Evolutionary conservation across 2,329 filamentous ascomycete genomes (phyloP), one percentile per base, ranked within the genome.

Genomic region (Cryphonectria parasitica): DNA sequence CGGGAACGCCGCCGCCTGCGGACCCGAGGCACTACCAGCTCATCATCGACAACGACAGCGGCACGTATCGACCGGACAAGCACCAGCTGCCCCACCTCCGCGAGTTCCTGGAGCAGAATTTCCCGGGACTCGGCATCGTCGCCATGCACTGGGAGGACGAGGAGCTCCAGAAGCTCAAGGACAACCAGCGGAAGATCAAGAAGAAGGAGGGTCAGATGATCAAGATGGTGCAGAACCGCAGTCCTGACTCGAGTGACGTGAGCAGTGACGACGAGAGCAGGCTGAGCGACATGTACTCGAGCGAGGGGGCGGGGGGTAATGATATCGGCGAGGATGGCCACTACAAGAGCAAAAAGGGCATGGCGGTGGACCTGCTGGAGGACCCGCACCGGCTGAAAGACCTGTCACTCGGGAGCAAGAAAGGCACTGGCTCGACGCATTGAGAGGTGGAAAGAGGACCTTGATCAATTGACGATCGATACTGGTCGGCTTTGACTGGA

Each of bases 1-100:
- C 84, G 0, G 72, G 79, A 22, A 77, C 78, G 0, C 73, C 80
- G 0, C 85, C 85, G 3, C 86, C 84, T 0, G 75, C 78, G 19
- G 80, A 85, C 69, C 87, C 83, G n/a, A 78, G 80, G 67, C 85
- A 86, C 77, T 98, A 97, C 79, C 92, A 97, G 78, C 87, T 98
- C 11, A 85, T 96, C 74, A 98, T 98, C 77, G 95, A 98, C 83
- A 98, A 98, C 77, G 95, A 97, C 80, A 94, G 91, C 68, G 95
- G 95, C 15, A 98, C 95, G 0, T 98, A 98, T 79, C 89, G 95
- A 0, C 95, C 95, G 0, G 94, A 97, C 77, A 91, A 92, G 69
- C 86, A 90, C 15, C 85, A 93, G 13, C 86, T 98, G 1, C 92
- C 92, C 0, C 79, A 90, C 0, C 84, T 98, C 1, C 89, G 91